Conservation (phyloP, 306 rosid genomes). For the Carpinus viminea region DNA sequence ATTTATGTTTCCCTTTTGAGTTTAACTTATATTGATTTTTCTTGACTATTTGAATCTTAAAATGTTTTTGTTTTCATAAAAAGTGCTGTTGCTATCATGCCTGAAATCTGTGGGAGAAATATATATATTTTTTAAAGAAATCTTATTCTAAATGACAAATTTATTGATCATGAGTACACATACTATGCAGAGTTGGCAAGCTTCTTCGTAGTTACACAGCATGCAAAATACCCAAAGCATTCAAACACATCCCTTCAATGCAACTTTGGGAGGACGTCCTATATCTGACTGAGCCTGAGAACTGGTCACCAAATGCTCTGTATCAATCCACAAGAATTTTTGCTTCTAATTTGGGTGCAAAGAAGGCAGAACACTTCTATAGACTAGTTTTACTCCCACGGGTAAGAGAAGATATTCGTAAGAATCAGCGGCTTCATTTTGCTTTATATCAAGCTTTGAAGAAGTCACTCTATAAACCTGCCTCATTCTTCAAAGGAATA, state of each 20-base stretch:
- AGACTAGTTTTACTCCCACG: conserved; percentile 88
- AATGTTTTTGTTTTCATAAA: conserved; percentile 8
- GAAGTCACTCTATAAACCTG: conserved; percentile 84
- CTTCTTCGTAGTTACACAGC: conserved; percentile 63
- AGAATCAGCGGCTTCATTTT: conserved; percentile 83
- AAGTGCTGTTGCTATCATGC: neutral
- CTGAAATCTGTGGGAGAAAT: neutral
- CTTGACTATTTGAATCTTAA: neutral
- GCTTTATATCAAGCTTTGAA: conserved; percentile 83
- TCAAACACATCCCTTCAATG: conserved; percentile 75
- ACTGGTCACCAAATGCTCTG: conserved; percentile 92
- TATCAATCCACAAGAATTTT: conserved; percentile 86
- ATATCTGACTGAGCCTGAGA: conserved; percentile 85
- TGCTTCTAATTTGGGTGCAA: conserved; percentile 72
- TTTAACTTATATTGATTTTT: conserved; percentile 3
- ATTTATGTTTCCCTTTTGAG: conserved; percentile 3
- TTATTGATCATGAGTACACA: neutral
- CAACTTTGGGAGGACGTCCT: conserved; percentile 75
- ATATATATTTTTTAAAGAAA: neutral
- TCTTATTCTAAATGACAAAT: neutral
- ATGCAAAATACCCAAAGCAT: conserved; percentile 78
- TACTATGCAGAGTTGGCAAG: conserved; percentile 58
- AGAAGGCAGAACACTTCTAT: conserved; percentile 80
- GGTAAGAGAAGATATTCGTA: conserved; percentile 71
- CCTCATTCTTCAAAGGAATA: conserved; percentile 88